Percentiles rank a stretch among this genome's conserved stretches.
Evolutionary conservation across 179 eudicot genomes (phyloP).

Genomic region (Spergularia azorica): DNA sequence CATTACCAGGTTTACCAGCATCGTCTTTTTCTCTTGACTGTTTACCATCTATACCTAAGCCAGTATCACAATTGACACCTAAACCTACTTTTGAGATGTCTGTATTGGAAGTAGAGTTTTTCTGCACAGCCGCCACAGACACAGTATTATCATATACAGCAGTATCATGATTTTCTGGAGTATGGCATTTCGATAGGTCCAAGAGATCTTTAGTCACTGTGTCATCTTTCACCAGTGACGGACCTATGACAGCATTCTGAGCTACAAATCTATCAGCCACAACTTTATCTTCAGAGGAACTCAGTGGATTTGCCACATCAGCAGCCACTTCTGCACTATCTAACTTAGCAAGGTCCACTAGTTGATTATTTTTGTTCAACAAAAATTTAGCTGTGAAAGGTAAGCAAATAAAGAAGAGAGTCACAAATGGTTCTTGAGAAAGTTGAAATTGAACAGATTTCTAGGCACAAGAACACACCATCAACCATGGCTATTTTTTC

Average conservation of each 20-base stretch:
- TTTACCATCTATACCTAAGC: constrained; percentile 8
- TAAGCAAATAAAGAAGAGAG: constrained; percentile 27
- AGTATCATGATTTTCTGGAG: constrained; percentile 13
- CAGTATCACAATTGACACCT: neutral
- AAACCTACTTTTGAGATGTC: neutral
- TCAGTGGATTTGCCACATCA: constrained; percentile 22
- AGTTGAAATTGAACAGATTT: constrained; percentile 19
- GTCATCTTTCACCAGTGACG: constrained; percentile 15
- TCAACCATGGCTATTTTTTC: constrained; percentile 43
- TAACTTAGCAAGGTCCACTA: constrained; percentile 27
- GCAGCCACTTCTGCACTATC: constrained; percentile 22
- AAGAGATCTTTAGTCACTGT: constrained; percentile 7
- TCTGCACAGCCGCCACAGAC: neutral
- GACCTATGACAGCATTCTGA: constrained; percentile 10
- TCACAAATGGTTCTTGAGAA: constrained; percentile 23
- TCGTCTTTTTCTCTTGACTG: constrained; percentile 3
- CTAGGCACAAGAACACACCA: constrained; percentile 42
- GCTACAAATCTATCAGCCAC: constrained; percentile 19
- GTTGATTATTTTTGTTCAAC: constrained; percentile 49
- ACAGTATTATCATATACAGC: constrained; percentile 19
- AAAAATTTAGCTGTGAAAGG: constrained; percentile 56
- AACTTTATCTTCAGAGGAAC: constrained; percentile 15
- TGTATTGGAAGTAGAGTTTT: neutral
- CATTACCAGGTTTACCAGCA: constrained; percentile 19
- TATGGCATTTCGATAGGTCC: constrained; percentile 1